Conservation (phyloP, 2,329 filamentous ascomycete species). For the Calonectria fujianensis region DNA sequence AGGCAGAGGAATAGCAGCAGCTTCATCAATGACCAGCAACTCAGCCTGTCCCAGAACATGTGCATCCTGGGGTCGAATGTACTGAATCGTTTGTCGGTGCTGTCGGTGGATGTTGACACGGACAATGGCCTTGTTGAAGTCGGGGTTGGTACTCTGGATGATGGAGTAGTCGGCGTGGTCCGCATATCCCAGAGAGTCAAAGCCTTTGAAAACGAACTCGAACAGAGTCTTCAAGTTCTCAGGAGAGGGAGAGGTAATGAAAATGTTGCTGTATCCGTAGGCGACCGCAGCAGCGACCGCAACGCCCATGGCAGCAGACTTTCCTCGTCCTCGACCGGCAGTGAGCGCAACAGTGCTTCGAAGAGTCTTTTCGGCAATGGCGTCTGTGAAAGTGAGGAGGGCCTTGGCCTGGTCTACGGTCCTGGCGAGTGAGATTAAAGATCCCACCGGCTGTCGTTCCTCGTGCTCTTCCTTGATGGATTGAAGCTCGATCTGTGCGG, state of each 20-base stretch:
- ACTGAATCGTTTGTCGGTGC: constrained; percentile 98
- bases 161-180: constrained; percentile 99
- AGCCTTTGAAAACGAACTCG: constrained; percentile 98
- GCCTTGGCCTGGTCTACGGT: constrained; percentile 98
- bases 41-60: constrained; percentile 97
- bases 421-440: constrained; percentile 87
- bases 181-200: constrained; percentile 93
- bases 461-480: constrained; percentile 90
- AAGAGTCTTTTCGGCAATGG: constrained; percentile 96
- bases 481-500: constrained; percentile 84
- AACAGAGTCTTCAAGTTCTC: constrained; percentile 99
- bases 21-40: constrained; percentile 96
- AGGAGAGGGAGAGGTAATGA: constrained; percentile 97
- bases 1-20: constrained; percentile 95
- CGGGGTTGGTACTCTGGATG: constrained; percentile 97
- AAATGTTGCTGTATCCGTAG: constrained; percentile 99
- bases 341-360: constrained; percentile 95
- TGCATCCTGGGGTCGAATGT: constrained; percentile 96
- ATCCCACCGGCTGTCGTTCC: constrained; percentile 90
- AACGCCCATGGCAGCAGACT: constrained; percentile 96
- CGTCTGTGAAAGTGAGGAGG: constrained; percentile 96
- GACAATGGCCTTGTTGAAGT: constrained; percentile 99
- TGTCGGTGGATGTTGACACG: constrained; percentile 96
- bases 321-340: constrained; percentile 94
- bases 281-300: constrained; percentile 95